Evolutionary conservation across 257 asterid genomes (phyloP).

Genomic region (Solanum habrochaites): DNA sequence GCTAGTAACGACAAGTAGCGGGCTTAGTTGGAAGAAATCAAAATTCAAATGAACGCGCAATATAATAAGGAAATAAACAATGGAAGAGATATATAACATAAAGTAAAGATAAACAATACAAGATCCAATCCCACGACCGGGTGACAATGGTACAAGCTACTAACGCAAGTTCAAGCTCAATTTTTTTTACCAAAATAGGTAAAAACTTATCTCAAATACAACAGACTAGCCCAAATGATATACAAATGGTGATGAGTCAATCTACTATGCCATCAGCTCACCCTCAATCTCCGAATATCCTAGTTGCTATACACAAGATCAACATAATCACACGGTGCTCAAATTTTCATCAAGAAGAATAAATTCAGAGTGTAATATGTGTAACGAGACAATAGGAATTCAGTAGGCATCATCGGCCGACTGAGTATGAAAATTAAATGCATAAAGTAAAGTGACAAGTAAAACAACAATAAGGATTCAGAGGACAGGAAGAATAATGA

Average conservation of each 20-base stretch:
- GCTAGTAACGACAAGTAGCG: background rate
- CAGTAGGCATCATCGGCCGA: background rate
- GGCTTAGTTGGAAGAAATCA: background rate
- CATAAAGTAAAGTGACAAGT: background rate
- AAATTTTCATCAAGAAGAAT: background rate
- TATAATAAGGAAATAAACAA: background rate
- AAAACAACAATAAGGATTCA: background rate
- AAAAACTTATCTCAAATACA: background rate
- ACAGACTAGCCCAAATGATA: background rate
- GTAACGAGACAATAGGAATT: background rate
- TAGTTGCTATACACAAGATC: background rate
- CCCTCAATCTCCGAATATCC: background rate
- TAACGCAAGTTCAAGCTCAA: background rate
- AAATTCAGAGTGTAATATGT: background rate
- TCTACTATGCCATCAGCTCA: background rate
- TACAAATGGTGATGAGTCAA: background rate
- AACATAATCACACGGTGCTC: background rate
- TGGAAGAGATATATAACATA: background rate
- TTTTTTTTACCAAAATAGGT: background rate
- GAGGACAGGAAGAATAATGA: background rate
- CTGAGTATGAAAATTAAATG: background rate
- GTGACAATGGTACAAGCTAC: background rate
- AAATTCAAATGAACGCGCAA: background rate
- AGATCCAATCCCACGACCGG: background rate
- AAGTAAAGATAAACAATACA: background rate